Evolutionary conservation across 2,329 filamentous ascomycete genomes (phyloP), one percentile per base, ranked within the genome.

Genomic region (Cladosporium halotolerans): DNA sequence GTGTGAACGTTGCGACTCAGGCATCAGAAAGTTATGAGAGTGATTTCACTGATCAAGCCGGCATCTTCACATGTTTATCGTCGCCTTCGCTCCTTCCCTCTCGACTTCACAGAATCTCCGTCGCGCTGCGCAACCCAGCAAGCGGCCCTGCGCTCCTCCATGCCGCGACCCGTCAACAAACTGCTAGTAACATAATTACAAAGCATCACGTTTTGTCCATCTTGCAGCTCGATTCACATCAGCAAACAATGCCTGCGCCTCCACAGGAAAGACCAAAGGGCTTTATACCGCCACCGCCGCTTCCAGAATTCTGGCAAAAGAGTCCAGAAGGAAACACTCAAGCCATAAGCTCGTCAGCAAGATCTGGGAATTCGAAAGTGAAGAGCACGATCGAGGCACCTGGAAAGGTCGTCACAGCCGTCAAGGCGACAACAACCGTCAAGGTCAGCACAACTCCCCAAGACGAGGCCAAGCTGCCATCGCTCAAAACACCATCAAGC

Each of bases 261-360:
- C 19, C 36, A 6, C 31, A 43, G 39, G 43, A 47, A 46, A 47
- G 51, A 43, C 36, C 45, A 36, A 41, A 53, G 32, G 39, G 36
- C 14, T 42, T 53, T 28, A 63, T 66, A 13, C 62, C 63, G 11
- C 61, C 61, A 14, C 63, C 63, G 31, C 63, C 63, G 34, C 54
- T 64, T 32, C 62, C 61, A 32, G 59, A 64, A 23, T 62, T 63
- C 56, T 66, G 63, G 52, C 39, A 43, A 19, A 19, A 19, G 16
- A 51, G 32, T 43, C 6, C 23, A 47, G 36, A 38, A 43, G 43
- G 52, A 19, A 50, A 52, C 28, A 49, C 34, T 28, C 34, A 50
- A 41, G n/a, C 47, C 11, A 18, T 40, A 6, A 40, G 23, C 23
- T 53, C 55, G 41, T 47, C 56, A 14, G 28, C 58, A 28, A 28